phyloP scores from a whole-genome alignment of 2,329 filamentous ascomycete genomes.

The Curvularia lunata region DNA sequence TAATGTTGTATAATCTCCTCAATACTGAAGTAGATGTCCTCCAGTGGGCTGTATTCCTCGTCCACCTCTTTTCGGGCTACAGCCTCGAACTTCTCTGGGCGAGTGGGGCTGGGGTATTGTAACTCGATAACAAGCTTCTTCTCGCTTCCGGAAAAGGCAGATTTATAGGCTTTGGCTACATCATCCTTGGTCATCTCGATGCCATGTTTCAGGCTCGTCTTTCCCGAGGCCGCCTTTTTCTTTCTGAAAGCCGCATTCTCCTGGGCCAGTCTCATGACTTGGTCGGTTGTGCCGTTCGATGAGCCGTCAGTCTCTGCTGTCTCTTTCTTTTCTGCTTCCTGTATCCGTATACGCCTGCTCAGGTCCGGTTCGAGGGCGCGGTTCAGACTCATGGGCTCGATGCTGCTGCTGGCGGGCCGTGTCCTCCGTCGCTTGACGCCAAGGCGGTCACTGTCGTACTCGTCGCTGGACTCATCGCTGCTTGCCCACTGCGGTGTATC shows the following conservation, averaged over 20 bases:
- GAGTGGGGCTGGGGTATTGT: constrained; percentile 80
- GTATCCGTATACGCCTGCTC: constrained; percentile 41
- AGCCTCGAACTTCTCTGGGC: constrained; percentile 63
- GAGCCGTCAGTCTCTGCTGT: constrained; percentile 5
- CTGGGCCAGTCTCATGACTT: constrained; percentile 10
- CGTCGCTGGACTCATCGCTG: constrained; percentile 42
- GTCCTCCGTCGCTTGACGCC: constrained; percentile 39
- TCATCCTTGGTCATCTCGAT: constrained; percentile 51
- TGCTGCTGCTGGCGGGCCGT: constrained; percentile 46
- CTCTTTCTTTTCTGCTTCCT: constrained; percentile 21
- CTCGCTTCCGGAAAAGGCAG: constrained; percentile 56
- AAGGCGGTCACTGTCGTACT: constrained; percentile 37
- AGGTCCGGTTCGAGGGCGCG: constrained; percentile 47
- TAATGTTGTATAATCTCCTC: constrained; percentile 72
- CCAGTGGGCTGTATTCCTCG: constrained; percentile 64
- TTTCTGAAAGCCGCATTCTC: constrained; percentile 18
- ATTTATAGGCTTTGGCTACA: constrained; percentile 56
- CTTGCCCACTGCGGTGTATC: constrained; percentile 44
- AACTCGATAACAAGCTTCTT: constrained; percentile 65
- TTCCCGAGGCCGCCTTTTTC: constrained; percentile 19
- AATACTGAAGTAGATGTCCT: constrained; percentile 71
- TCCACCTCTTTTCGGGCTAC: constrained; percentile 32
- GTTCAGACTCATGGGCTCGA: constrained; percentile 46
- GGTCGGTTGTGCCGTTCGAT: constrained; percentile 13
- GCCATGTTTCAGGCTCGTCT: constrained; percentile 49